Evolutionary conservation across 352 stramenopile genomes (phyloP).

Genomic region (Pythium brassicae): DNA sequence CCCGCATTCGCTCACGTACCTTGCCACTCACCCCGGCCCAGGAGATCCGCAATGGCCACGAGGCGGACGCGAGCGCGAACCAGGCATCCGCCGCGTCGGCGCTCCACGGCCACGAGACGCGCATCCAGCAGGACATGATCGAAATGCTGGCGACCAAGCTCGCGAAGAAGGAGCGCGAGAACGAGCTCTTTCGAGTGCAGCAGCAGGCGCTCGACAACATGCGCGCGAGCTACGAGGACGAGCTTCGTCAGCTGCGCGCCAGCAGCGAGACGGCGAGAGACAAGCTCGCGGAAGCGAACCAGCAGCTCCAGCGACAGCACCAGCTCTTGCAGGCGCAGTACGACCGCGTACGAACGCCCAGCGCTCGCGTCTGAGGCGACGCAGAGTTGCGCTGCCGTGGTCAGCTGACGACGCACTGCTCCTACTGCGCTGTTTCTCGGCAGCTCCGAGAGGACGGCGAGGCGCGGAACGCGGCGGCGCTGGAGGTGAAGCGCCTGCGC

Average conservation of each 20-base stretch:
- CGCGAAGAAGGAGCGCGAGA: slow-evolving; percentile 61
- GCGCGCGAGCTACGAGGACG: slow-evolving; percentile 17
- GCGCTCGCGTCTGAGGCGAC: not conserved
- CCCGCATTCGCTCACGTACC: not conserved
- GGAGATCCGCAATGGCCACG: slow-evolving; percentile 24
- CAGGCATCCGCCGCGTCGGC: slow-evolving; percentile 18
- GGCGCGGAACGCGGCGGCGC: slow-evolving; percentile 20
- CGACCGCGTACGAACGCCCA: slow-evolving; percentile 22
- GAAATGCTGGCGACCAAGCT: slow-evolving; percentile 62
- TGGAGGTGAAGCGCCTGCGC: slow-evolving; percentile 32
- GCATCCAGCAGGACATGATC: slow-evolving; percentile 54
- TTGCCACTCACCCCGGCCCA: slow-evolving; percentile 4
- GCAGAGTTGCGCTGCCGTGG: too few relatives aligned
- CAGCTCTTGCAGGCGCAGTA: slow-evolving; percentile 34
- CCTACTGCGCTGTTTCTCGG: not conserved
- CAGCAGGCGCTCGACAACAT: slow-evolving; percentile 16
- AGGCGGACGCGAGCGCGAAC: slow-evolving; percentile 15
- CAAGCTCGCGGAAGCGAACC: slow-evolving; percentile 25
- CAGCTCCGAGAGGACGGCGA: slow-evolving; percentile 31
- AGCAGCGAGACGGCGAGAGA: slow-evolving; percentile 10
- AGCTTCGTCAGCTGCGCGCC: slow-evolving; percentile 27
- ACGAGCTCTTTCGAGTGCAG: slow-evolving; percentile 39
- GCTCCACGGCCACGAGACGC: slow-evolving; percentile 43
- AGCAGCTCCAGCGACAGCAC: slow-evolving; percentile 33
- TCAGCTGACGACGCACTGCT: too few relatives aligned